Evolutionary conservation across 2,329 filamentous ascomycete genomes (phyloP), one percentile per base, ranked within the genome.

Genomic region (Aspergillus sp.): DNA sequence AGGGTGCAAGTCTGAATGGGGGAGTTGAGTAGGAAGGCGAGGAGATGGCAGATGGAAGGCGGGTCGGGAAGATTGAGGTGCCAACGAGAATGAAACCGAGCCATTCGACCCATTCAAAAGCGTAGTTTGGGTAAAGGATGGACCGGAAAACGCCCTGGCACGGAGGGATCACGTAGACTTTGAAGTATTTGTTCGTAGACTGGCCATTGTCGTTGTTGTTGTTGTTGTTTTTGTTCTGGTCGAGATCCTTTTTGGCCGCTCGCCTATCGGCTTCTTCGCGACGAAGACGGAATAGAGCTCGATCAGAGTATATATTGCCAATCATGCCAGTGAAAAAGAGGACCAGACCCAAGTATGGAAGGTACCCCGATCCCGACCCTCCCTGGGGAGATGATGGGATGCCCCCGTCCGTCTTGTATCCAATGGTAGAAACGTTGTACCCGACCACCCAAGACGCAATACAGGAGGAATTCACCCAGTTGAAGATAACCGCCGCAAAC

Each of bases 61-160:
- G 28, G 47, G 39, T 49, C 36, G 64, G 58, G 7, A 58, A 62
- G 10, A 71, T 60, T 0, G 64, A 55, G 1, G 63, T 63, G 7
- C 67, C 71, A 8, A 68, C 60, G 27, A 95, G 78, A 74, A 85
- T 90, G 65, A 90, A 98, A 0, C 93, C 93, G 4, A 78, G 66
- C 93, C 93, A 98, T 74, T 98, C 93, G 42, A 95, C 65, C 93
- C 93, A 98, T 71, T 98, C 93, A 61, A 85, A 86, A n/a, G 95
- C 75, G 66, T 96, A 98, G 65, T 98, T 93, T 53, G 93, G 90
- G 66, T 85, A 95, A 46, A 97, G 76, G 61, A 95, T 79, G 58
- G 83, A 85, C 52, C 78, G 75, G 69, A 97, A 98, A 39, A 95
- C 69, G 1, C 90, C 90, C 40, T 85, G 85, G 59, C 88, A 74